Conservation (phyloP, 2,329 filamentous ascomycete genomes). For the Aspergillus novofumigatus region DNA sequence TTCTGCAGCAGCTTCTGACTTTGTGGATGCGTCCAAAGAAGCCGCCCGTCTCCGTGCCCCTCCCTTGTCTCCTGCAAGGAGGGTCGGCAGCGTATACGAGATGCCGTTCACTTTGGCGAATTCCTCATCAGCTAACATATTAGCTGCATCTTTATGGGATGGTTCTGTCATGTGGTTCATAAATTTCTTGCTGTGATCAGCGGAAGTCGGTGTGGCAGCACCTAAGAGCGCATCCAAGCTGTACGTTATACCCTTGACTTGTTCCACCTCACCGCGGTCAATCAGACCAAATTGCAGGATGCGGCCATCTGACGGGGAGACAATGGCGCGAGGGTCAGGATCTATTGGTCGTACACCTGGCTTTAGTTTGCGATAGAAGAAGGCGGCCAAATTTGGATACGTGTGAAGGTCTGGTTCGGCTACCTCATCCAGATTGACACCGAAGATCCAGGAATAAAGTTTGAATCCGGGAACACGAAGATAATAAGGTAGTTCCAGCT, state of each 20-base stretch:
- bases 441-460: conserved; percentile 84
- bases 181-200: conserved; percentile 36
- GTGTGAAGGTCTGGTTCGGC: conserved; percentile 80
- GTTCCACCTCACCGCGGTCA: conserved; percentile 89
- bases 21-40: conserved; percentile 69
- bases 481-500: conserved; percentile 81
- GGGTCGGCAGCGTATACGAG: conserved; percentile 82
- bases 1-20: conserved; percentile 66
- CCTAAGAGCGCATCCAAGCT: conserved; percentile 89
- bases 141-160: conserved; percentile 50
- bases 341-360: conserved; percentile 83
- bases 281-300: conserved; percentile 91
- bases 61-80: conserved; percentile 66
- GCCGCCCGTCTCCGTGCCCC: conserved; percentile 46
- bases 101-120: conserved; percentile 95
- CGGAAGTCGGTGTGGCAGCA: conserved; percentile 45
- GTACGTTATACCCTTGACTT: conserved; percentile 98
- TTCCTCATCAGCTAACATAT: conserved; percentile 78
- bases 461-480: conserved; percentile 86
- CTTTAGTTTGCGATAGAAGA: conserved; percentile 95
- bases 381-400: conserved; percentile 89
- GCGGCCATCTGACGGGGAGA: conserved; percentile 86
- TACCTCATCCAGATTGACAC: conserved; percentile 85
- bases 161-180: conserved; percentile 30
- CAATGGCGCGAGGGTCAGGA: conserved; percentile 69